Evolutionary conservation across 495 filamentous ascomycete species (phyloP).

Genomic region (Neurospora sp.): DNA sequence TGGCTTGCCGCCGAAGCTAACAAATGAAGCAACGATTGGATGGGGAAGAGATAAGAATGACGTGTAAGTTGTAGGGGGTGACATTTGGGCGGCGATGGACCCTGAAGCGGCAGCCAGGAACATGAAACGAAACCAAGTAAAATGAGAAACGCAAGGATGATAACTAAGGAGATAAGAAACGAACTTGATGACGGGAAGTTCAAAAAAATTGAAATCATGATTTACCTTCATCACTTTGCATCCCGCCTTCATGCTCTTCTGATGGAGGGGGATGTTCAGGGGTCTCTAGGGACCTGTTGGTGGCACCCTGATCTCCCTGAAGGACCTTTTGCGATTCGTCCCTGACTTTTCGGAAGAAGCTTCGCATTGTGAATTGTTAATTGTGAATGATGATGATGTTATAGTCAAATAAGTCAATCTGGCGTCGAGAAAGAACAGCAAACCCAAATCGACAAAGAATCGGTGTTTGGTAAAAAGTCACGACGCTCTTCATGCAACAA

Average conservation of each 20-base stretch:
- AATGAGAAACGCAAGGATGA: neutral
- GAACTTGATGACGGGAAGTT: neutral
- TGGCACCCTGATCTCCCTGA: neutral
- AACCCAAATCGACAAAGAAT: neutral
- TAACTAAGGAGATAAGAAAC: neutral
- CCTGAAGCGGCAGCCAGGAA: neutral
- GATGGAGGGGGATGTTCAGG: neutral
- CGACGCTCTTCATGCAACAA: neutral
- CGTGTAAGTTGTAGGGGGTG: neutral
- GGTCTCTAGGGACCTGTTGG: neutral
- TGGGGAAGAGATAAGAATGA: neutral
- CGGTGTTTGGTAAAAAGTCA: neutral
- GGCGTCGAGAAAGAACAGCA: neutral
- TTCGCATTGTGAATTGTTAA: neutral
- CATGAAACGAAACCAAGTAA: neutral
- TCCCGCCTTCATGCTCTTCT: neutral
- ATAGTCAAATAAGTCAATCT: neutral
- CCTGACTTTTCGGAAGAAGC: neutral
- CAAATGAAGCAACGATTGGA: neutral
- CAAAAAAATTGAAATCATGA: neutral
- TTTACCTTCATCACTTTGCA: neutral
- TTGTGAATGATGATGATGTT: neutral
- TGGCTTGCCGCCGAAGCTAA: neutral
- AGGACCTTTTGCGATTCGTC: neutral
- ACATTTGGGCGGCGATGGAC: neutral